Evolutionary conservation across 805 yeast genomes (phyloP), one percentile per base, ranked within the genome.

Genomic region (Zygoascus ofunaensis): DNA sequence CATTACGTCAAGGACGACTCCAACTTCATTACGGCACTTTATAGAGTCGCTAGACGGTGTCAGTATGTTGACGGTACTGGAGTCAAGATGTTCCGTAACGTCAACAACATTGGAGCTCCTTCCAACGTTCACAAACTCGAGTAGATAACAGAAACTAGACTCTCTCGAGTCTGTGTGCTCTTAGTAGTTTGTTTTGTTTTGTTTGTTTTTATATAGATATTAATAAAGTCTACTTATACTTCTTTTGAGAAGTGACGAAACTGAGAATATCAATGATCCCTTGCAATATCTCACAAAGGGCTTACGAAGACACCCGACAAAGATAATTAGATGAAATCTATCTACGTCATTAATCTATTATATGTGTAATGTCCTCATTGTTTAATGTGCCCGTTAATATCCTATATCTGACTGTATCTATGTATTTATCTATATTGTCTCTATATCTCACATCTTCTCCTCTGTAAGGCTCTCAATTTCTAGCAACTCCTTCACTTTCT

Each of bases 1-100:
- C 87, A 82, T 64, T 86, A 85, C 70, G 72, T 70, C 49, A 65
- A 73, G 57, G 66, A 72, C 44, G 80, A 72, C 52, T 85, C 84
- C 64, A 82, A 75, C 70, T 81, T 86, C 87, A 77, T 83, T 62
- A 43, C 67, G 79, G 35, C 72, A 75, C 56, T 86, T 83, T 63
- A 57, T 55, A 71, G 73, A 49, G 65, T 70, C 50, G 65, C 72
- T 42, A 75, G 89, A 63, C 50, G 71, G 48, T 82, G 89, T 63
- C 85, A 80, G 64, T 82, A 73, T 52, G 84, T 82, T 44, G 86
- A 79, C 49, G 85, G 82, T 55, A 73, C 74, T 39, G 86, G 86
- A 49, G 77, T 82, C 51, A 62, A 53, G 55, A 84, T 84, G 92
- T 84, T 70, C 62, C 74, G 92, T 67, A 84, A 84, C 65, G 56